Base-by-base conservation (phyloP, 495 filamentous ascomycete species). In the Aspergillus mulundensis region DNA sequence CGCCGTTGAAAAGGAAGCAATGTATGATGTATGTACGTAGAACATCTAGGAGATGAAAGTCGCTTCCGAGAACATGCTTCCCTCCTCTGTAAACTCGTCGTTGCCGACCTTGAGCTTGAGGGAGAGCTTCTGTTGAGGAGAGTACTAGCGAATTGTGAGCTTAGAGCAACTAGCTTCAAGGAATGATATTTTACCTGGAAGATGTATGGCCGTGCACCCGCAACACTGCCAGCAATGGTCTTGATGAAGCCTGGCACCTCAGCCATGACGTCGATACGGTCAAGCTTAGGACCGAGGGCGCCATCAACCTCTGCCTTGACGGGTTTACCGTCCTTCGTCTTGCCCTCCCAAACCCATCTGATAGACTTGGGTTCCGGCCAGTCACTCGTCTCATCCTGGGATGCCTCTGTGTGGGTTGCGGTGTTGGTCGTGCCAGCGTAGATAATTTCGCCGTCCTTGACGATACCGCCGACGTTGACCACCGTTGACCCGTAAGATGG, bases 221-320 rank as follows among this genome's bases (percentile, higher is more conserved):
- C 89, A 40, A 92, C 89, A 41, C 80, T 84, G 38, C 87, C 89
- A 11, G 95, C 90, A 69, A 98, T 88, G 46, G 81, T 84, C 83
- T 97, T 98, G 64, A 98, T 86, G 63, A 98, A 95, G 25, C 88
- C 88, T 3, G 94, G 94, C 47, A 97, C 88, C 67, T 98, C 90
- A 8, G 86, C 89, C 92, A 98, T 95, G 53, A 98, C 87, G 70
- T 98, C 95, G 47, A 98, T 83, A 58, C 89, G 84, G 69, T 98
- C 95, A 25, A 88, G 67, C 43, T 82, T 82, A 23, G 82, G 73
- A n/a, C 84, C 89, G 11, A 96, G 74, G 12, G 72, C 61, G 10
- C 87, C 88, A 57, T 87, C 84, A 10, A 97, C 62, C 25, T 78
- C 73, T 7, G 89, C 94, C 42, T 79, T 70, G 32, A 89, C 78